Evolutionary conservation across 768 basidiomycete genomes (phyloP).

Genomic region (Suillus clintonianus): DNA sequence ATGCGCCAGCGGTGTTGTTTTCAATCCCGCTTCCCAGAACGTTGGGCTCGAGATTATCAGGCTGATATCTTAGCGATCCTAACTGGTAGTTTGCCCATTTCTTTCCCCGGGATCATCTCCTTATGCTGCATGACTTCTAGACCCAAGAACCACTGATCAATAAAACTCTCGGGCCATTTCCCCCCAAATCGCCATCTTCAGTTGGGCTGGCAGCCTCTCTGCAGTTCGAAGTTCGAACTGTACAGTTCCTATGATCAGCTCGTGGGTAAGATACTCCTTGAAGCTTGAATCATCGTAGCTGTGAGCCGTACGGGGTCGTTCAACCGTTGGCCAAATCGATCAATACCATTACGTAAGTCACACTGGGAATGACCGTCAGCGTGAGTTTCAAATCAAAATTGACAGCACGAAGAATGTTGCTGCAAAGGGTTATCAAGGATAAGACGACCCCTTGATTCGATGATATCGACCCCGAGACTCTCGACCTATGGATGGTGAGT

Average conservation of each 20-base stretch:
- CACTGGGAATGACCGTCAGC: neutral
- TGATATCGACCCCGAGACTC: neutral
- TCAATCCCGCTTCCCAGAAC: no score
- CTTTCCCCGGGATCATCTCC: no score
- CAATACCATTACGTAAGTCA: neutral
- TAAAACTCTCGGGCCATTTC: no score
- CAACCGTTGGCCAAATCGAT: neutral
- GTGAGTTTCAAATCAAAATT: conserved; percentile 8
- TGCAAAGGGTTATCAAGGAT: conserved; percentile 1
- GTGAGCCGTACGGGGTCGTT: neutral
- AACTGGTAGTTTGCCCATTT: no score
- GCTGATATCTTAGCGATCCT: no score
- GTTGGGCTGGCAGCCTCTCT: neutral
- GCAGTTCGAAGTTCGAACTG: no score
- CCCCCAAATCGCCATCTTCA: neutral
- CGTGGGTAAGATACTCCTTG: neutral
- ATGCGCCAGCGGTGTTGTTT: no score
- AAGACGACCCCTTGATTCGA: neutral
- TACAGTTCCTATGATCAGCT: neutral
- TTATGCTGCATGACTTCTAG: no score
- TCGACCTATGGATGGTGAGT: neutral
- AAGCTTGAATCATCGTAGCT: neutral
- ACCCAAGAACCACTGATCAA: no score
- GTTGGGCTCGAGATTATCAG: no score
- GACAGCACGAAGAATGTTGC: neutral